phyloP scores from a whole-genome alignment of 1,284 basidiomycete genomes.

The Rhodotorula sp. region DNA sequence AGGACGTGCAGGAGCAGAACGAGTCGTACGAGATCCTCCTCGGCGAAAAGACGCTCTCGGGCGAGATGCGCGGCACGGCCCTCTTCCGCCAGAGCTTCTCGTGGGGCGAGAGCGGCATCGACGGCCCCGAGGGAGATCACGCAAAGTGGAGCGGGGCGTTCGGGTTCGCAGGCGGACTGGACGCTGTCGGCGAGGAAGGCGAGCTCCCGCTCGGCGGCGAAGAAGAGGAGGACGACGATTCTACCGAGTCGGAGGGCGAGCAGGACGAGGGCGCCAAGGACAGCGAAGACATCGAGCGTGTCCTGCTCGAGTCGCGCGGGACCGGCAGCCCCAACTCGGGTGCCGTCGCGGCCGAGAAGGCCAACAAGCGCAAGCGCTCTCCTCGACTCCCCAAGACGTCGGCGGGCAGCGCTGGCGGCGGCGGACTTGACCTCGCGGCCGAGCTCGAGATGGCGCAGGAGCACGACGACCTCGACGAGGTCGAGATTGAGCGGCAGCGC shows the following conservation, averaged over 20 bases:
- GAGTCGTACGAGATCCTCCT: slow-evolving; percentile 91
- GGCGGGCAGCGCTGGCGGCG: slow-evolving; percentile 5
- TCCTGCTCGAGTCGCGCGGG: slow-evolving; percentile 36
- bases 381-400: background rate
- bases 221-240: slow-evolving; percentile 16
- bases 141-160: background rate
- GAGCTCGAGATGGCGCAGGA: slow-evolving; percentile 40
- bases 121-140: background rate
- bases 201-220: background rate
- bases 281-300: slow-evolving; percentile 27
- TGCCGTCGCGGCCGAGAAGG: slow-evolving; percentile 23
- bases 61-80: slow-evolving; percentile 61
- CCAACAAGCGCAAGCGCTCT: background rate
- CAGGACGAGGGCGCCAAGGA: slow-evolving; percentile 3
- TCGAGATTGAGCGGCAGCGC: slow-evolving; percentile 3
- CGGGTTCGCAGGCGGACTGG: slow-evolving; percentile 31
- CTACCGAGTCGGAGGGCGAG: slow-evolving; percentile 1
- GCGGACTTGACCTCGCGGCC: slow-evolving; percentile 42
- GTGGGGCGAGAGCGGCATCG: slow-evolving; percentile 19
- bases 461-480: slow-evolving; percentile 19
- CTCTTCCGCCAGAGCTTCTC: slow-evolving; percentile 36
- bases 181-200: slow-evolving; percentile 29
- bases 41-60: slow-evolving; percentile 81
- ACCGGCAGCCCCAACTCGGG: slow-evolving; percentile 31
- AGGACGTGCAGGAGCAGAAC: slow-evolving; percentile 70